phyloP scores from a whole-genome alignment of 192 early-diverging fungal species.

The Coemansia sp. region DNA sequence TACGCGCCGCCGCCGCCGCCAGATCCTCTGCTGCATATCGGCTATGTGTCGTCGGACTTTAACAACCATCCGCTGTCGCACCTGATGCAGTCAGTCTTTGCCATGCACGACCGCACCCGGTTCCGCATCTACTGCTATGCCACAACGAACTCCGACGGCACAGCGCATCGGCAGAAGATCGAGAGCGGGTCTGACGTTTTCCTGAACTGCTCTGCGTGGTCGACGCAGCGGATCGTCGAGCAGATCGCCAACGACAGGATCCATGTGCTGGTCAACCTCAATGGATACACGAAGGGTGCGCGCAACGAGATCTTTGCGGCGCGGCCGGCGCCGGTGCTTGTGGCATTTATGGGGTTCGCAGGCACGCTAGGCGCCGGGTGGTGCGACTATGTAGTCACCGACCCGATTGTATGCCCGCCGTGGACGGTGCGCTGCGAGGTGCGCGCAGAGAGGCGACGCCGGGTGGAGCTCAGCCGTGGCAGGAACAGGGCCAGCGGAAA shows the following conservation, averaged over 20 bases:
- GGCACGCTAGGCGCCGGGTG: conserved; percentile 87
- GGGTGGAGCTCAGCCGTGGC: neutral
- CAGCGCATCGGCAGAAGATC: conserved; percentile 80
- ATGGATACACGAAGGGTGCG: conserved; percentile 97
- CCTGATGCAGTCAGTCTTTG: conserved; percentile 95
- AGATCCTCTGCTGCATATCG: conserved; percentile 73
- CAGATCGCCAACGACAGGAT: conserved; percentile 74
- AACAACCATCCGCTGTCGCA: conserved; percentile 93
- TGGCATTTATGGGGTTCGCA: conserved; percentile 92
- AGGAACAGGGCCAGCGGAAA: neutral
- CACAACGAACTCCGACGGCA: conserved; percentile 76
- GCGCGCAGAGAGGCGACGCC: conserved; percentile 44
- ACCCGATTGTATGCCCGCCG: conserved; percentile 75
- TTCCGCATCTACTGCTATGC: conserved; percentile 86
- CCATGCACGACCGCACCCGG: conserved; percentile 76
- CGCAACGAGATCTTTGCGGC: conserved; percentile 94
- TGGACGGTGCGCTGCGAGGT: conserved; percentile 66
- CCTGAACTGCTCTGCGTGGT: conserved; percentile 74
- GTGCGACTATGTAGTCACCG: conserved; percentile 82
- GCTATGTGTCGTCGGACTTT: conserved; percentile 92
- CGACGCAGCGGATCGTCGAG: conserved; percentile 75
- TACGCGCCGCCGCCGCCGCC: conserved; percentile 77
- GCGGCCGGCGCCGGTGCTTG: conserved; percentile 85
- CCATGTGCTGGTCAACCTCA: conserved; percentile 90
- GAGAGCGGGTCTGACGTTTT: conserved; percentile 79